Conservation (phyloP, 495 filamentous ascomycete genomes). For the Hypomontagnella monticulosa region DNA sequence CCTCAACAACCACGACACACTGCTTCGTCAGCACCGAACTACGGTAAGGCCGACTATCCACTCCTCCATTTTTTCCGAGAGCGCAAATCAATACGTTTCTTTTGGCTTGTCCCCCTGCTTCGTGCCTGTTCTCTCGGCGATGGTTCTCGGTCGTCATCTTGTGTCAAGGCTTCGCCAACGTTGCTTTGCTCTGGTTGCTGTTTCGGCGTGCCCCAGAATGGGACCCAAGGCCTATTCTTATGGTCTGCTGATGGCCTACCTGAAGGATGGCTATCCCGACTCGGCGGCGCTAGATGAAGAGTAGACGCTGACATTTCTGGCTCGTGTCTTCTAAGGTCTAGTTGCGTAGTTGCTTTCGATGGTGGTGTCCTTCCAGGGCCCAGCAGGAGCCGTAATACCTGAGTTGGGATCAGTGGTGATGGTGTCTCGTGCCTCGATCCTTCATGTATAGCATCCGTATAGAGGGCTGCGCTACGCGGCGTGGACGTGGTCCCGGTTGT, state of each 20-base stretch:
- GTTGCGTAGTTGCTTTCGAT: constrained; percentile 10
- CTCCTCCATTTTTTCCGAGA: constrained; percentile 27
- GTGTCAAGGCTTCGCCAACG: background rate
- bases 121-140: background rate
- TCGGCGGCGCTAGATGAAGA: background rate
- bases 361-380: constrained; percentile 26
- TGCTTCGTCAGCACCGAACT: too few relatives aligned
- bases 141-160: background rate
- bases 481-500: constrained; percentile 25
- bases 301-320: constrained; percentile 4
- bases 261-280: constrained; percentile 8
- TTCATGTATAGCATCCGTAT: constrained; percentile 7
- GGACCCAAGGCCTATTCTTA: constrained; percentile 17
- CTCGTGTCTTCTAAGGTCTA: constrained; percentile 3
- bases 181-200: constrained; percentile 1
- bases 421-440: constrained; percentile 28
- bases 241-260: constrained; percentile 8
- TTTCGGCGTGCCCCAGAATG: constrained; percentile 22
- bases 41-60: constrained; percentile 4
- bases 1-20: too few relatives aligned
- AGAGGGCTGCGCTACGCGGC: constrained; percentile 5
- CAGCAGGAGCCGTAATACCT: constrained; percentile 25
- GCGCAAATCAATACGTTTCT: constrained; percentile 2
- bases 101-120: background rate
- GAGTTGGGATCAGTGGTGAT: constrained; percentile 29